A percentile compares a stretch with the other conserved stretches of the same genome.
phyloP scores from a whole-genome alignment of 352 stramenopile genomes.

The Phytopythium oedochilum region DNA sequence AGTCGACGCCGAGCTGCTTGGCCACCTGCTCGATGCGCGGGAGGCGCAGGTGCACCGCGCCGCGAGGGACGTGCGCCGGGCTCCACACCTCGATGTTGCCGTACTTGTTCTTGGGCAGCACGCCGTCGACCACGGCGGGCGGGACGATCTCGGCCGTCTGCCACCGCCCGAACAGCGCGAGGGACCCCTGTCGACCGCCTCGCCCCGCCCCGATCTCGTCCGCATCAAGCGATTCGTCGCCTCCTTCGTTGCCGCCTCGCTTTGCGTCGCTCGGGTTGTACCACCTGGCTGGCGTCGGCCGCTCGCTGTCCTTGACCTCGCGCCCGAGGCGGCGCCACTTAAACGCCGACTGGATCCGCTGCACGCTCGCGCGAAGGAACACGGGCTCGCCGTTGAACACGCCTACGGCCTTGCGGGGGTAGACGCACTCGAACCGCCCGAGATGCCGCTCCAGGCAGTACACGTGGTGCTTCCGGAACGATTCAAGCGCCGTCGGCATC shows the following conservation, averaged over 20 bases:
- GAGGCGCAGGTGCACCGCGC: constrained; percentile 55
- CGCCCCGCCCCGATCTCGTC: background rate
- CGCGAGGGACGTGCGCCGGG: constrained; percentile 47
- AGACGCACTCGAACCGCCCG: constrained; percentile 48
- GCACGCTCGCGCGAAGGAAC: constrained; percentile 58
- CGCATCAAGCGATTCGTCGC: background rate
- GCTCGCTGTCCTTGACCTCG: constrained; percentile 48
- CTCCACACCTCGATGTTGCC: constrained; percentile 89
- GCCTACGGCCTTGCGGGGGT: constrained; percentile 63
- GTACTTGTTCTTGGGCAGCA: constrained; percentile 80
- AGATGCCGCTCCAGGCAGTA: constrained; percentile 81
- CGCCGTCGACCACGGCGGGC: constrained; percentile 45
- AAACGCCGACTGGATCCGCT: constrained; percentile 46
- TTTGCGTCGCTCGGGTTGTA: constrained; percentile 10
- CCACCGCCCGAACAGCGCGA: constrained; percentile 71
- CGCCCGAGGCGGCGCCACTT: constrained; percentile 71
- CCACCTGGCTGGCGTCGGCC: constrained; percentile 51
- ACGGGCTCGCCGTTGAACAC: constrained; percentile 77
- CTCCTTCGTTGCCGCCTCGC: constrained; percentile 8
- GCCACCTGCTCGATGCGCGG: constrained; percentile 62
- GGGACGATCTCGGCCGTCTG: constrained; percentile 62
- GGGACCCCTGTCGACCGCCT: constrained; percentile 1
- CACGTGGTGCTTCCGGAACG: constrained; percentile 72
- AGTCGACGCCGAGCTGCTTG: constrained; percentile 70
- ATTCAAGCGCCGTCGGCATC: constrained; percentile 74